A percentile compares a stretch with the other conserved stretches of the same genome.
phyloP scores from a whole-genome alignment of 257 asterid genomes.

The Fraxinus quadrangulata region DNA sequence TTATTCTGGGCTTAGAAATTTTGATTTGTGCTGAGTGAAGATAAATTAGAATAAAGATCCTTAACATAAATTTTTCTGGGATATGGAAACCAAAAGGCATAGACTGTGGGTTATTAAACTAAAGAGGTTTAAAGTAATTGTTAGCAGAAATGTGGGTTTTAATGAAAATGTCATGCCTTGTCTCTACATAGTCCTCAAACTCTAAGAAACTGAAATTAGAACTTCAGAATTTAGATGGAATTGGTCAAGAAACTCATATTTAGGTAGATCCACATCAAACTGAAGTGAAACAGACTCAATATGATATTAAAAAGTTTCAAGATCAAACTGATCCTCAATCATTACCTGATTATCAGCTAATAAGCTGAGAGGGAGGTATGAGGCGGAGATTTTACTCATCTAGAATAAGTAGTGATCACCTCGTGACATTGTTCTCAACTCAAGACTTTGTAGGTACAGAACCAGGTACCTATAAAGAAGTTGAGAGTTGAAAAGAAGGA shows the following conservation, averaged over 20 bases:
- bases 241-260: not conserved
- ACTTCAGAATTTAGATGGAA: not conserved
- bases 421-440: not conserved
- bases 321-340: not conserved
- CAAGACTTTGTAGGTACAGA: no score
- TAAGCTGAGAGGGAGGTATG: no score
- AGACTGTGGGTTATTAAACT: no score
- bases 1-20: no score
- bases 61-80: no score
- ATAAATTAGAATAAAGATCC: no score
- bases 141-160: no score
- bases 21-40: no score
- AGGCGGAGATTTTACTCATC: not conserved
- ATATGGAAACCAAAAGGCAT: no score
- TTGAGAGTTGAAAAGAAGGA: not conserved
- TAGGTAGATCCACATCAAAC: not conserved
- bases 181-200: not conserved
- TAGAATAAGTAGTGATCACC: not conserved
- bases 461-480: no score
- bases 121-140: no score
- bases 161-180: no score
- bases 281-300: not conserved
- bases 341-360: not conserved
- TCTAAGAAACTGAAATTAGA: not conserved
- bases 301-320: not conserved